Percentiles rank a stretch among this genome's conserved stretches.
Evolutionary conservation across 176 grass and related monocot species (phyloP).

Genomic region (Bolboschoenus planiculmis): DNA sequence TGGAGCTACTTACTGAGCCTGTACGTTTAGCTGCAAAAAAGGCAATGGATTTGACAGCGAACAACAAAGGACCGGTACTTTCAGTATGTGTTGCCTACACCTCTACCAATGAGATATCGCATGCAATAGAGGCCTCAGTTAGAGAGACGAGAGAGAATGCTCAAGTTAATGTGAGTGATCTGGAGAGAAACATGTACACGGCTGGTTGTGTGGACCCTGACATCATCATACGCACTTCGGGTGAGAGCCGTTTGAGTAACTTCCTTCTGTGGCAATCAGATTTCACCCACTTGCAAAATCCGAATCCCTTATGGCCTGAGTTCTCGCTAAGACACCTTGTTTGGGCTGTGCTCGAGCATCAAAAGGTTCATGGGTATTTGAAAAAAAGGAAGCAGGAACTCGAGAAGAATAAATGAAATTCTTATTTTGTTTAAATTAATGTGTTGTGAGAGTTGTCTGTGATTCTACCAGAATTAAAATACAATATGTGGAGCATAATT

Average conservation of each 20-base stretch:
- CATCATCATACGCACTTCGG: constrained; percentile 63
- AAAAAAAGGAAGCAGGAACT: neutral
- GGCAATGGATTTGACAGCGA: constrained; percentile 41
- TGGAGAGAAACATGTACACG: neutral
- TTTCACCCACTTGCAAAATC: constrained; percentile 63
- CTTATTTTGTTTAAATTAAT: too few species aligned
- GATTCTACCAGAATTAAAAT: neutral
- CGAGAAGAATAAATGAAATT: neutral
- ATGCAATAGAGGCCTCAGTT: constrained; percentile 38
- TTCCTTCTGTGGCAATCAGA: constrained; percentile 73
- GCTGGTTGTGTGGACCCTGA: neutral
- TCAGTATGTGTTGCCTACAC: constrained; percentile 85
- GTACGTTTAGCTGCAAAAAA: constrained; percentile 52
- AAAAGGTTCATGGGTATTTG: neutral
- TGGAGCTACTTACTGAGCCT: constrained; percentile 35
- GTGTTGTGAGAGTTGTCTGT: too few species aligned
- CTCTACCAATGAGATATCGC: constrained; percentile 61
- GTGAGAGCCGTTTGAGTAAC: constrained; percentile 70
- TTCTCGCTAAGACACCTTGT: constrained; percentile 30
- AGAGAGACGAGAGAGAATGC: constrained; percentile 28
- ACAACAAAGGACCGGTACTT: constrained; percentile 37
- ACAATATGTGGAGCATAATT: neutral
- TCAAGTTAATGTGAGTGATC: neutral
- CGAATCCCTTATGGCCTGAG: constrained; percentile 35
- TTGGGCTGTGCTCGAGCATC: constrained; percentile 65